A percentile compares a stretch with the other conserved stretches of the same genome.
Evolutionary conservation across 2,329 filamentous ascomycete genomes (phyloP).

Genomic region (Graphiopsis chlorocephala): DNA sequence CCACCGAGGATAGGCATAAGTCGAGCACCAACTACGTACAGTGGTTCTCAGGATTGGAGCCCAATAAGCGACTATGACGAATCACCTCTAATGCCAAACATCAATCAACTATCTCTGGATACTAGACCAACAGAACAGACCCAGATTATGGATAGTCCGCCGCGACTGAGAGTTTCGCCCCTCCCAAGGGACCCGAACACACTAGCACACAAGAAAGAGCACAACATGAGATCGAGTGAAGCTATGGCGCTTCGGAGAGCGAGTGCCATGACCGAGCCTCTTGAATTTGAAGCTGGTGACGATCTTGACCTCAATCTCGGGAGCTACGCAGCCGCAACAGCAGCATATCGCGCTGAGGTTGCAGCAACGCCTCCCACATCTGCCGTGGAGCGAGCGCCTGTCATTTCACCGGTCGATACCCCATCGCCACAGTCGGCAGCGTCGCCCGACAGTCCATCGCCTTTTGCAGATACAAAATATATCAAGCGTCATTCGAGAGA

Average conservation of each 20-base stretch:
- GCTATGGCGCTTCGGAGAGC: conserved; percentile 32
- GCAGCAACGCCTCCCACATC: conserved; percentile 1
- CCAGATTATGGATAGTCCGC: background rate
- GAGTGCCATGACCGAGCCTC: conserved; percentile 29
- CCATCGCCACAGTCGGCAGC: conserved; percentile 1
- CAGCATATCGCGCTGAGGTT: conserved; percentile 10
- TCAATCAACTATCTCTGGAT: background rate
- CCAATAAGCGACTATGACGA: conserved; percentile 50
- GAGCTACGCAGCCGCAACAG: conserved; percentile 6
- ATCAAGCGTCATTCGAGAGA: conserved; percentile 27
- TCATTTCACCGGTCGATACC: background rate
- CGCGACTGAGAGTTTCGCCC: background rate
- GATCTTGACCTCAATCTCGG: conserved; percentile 5
- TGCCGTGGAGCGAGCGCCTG: background rate
- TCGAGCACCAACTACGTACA: conserved; percentile 21
- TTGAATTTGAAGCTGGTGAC: conserved; percentile 25
- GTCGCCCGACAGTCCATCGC: conserved; percentile 18
- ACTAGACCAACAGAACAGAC: background rate
- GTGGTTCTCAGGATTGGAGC: conserved; percentile 34
- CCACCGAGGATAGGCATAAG: conserved; percentile 22
- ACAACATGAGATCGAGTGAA: conserved; percentile 28
- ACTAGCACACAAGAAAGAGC: background rate
- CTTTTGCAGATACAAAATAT: conserved; percentile 30
- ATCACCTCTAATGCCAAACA: background rate
- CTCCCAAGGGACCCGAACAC: background rate